Conservation (phyloP, 1,284 basidiomycete genomes). For the Schizopora paradoxa region DNA sequence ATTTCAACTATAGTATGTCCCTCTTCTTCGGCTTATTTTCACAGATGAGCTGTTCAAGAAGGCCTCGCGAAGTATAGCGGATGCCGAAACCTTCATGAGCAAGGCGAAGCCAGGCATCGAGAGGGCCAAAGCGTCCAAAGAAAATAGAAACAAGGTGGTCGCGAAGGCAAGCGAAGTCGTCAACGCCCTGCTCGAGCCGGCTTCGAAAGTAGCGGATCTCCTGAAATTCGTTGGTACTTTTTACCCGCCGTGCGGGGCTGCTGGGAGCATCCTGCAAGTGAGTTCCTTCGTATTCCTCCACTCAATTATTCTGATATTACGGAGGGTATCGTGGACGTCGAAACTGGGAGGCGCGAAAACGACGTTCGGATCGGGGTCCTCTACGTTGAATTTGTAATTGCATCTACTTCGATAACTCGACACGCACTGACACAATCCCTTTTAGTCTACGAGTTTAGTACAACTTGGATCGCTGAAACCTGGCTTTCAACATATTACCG, state of each 20-base stretch:
- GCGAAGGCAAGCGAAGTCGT: slow-evolving; percentile 18
- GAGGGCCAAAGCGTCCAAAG: slow-evolving; percentile 15
- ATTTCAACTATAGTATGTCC: too few species aligned
- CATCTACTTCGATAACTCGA: background rate
- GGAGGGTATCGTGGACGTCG: slow-evolving; percentile 17
- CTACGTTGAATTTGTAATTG: slow-evolving; percentile 15
- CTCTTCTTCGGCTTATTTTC: too few species aligned
- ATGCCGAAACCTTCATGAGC: slow-evolving; percentile 15
- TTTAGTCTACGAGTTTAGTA: slow-evolving; percentile 15
- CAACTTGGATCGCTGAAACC: slow-evolving; percentile 17
- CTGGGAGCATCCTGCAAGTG: slow-evolving; percentile 15
- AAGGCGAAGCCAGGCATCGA: slow-evolving; percentile 9
- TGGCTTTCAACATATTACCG: slow-evolving; percentile 12
- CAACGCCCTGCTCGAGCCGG: slow-evolving; percentile 18
- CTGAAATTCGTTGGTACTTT: slow-evolving; percentile 15
- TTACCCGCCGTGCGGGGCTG: slow-evolving; percentile 16
- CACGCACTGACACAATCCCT: background rate
- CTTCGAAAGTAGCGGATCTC: slow-evolving; percentile 16
- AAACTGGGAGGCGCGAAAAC: slow-evolving; percentile 17
- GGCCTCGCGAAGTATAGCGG: slow-evolving; percentile 14
- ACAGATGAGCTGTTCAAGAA: slow-evolving; percentile 13
- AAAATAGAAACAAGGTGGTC: slow-evolving; percentile 15
- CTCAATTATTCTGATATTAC: background rate
- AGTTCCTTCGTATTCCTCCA: background rate
- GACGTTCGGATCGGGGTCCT: slow-evolving; percentile 17